Base-by-base conservation (phyloP, 2,329 filamentous ascomycete species). In the Ceratocystis smalleyi region DNA sequence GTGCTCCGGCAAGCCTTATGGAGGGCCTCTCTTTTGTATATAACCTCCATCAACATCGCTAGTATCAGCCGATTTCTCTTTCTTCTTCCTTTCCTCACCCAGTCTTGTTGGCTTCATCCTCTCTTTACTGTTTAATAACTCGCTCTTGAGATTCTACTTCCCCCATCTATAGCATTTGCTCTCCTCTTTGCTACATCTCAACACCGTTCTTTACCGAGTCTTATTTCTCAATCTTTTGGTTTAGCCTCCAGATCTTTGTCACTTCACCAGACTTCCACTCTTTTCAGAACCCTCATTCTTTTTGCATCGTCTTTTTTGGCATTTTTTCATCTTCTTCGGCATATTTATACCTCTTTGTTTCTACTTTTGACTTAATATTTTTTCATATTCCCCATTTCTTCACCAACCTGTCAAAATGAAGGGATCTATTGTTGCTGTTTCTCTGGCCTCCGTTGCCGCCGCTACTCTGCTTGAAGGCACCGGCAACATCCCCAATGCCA, bases 381-480 rank as follows among this genome's bases (percentile, higher is more conserved):
- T 57, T 61, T 57, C 40, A 57, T 49, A 49, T 22, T 19, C 19
- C 27, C 1, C 45, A 1, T 6, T 15, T n/a, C 5, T 35, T 35
- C n/a, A 49, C 22, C 45, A 3, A 30, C 24, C 27, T 12, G 22
- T 61, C 57, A 66, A 54, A 45, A 66, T 66, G 65, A 66, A 66
- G 65, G 65, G 65, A 35, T 66, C 65, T 64, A 22, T 66, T 19
- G 61, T 64, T 32, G 63, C 65, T 64, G 43, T 66, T 45, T 66
- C 65, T 49, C 47, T 66, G 65, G 65, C 65, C 64, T 61, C 65
- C 24, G 63, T 66, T 62, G 65, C 65, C 57, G 43, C 63, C 30
- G 65, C 61, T 30, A 24, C 61, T 49, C 55, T 64, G 40, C 57
- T 66, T 12, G 65, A 66, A 10, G 27, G 32, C 12, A 40, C 65